A percentile compares a stretch with the other conserved stretches of the same genome.
These are phyloP conservation scores for Cerioporus squamosus DNA, from an alignment of 1,284 basidiomycete species.

Conservation along the genomic window DNA sequence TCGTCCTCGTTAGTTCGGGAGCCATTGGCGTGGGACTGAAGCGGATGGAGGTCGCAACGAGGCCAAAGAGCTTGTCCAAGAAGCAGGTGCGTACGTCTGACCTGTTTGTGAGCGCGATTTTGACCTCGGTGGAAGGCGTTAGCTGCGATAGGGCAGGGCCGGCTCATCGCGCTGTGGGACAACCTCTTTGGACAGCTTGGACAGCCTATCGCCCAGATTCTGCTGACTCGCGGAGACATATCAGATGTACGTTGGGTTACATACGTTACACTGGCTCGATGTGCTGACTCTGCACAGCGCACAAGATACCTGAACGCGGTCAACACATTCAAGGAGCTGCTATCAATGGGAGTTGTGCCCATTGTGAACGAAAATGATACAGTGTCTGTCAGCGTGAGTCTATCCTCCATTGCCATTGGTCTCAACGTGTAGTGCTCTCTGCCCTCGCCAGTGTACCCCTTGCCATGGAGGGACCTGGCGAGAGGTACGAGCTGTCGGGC, in stretches of 20 bases:
- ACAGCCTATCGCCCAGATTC: slow-evolving; percentile 94
- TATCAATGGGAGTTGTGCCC: slow-evolving; percentile 89
- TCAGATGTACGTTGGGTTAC: slow-evolving; percentile 78
- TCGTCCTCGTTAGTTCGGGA: slow-evolving; percentile 95
- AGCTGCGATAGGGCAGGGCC: slow-evolving; percentile 95
- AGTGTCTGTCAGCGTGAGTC: slow-evolving; percentile 87
- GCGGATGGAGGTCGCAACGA: slow-evolving; percentile 84
- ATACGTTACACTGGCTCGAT: neutral
- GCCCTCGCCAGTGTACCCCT: too few species aligned
- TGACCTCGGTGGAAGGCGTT: slow-evolving; percentile 59
- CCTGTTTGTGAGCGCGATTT: neutral
- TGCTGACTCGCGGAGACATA: slow-evolving; percentile 94
- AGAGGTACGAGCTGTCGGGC: too few species aligned
- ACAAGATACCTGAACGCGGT: slow-evolving; percentile 94
- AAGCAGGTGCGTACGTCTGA: slow-evolving; percentile 69
- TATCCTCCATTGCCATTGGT: neutral
- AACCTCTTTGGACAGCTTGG: slow-evolving; percentile 93
- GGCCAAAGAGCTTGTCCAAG: slow-evolving; percentile 85
- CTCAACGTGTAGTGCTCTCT: too few species aligned
- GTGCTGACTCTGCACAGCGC: slow-evolving; percentile 52
- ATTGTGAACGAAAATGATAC: slow-evolving; percentile 99
- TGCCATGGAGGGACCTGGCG: too few species aligned
- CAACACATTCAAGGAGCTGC: slow-evolving; percentile 88
- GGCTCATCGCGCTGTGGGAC: slow-evolving; percentile 96
- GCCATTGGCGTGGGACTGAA: slow-evolving; percentile 95